Evolutionary conservation across 257 asterid species (phyloP), one percentile per base, ranked within the genome.

Genomic region (Parsonsia alboflavescens): DNA sequence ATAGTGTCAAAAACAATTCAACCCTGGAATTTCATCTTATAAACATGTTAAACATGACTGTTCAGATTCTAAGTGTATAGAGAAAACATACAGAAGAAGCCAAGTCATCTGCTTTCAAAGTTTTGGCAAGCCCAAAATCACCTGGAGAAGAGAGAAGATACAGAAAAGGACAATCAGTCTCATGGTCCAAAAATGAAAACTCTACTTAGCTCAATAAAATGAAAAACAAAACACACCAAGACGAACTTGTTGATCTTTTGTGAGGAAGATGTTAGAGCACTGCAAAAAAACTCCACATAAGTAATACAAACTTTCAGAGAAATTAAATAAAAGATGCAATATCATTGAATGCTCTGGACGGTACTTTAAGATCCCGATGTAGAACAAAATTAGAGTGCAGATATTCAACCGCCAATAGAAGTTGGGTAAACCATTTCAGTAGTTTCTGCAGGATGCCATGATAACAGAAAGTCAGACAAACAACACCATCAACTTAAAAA

Each of bases 241-340:
- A 73, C 97, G 98, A 76, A 95, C 85, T 52, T 91, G 92, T 76
- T 91, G 96, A 78, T 95, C 98, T 83, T 91, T 92, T 67, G 99
- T 91, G 75, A 95, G 96, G 80, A 95, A 95, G 75, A 95, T 95
- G 85, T 95, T 95, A 75, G 99, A 95, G 85, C 99, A 95, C 99
- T 95, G 91, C 76, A 80, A 72, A 68, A 84, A 80, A 73, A 58
- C 68, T 68, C 63, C 4, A 56, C 24, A 46, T 84, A 65, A 85
- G 79, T 78, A 53, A 24, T 21, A 54, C 28, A 45, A 81, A 58
- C 61, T 48, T 75, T 64, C 48, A 39, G 59, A 75, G 49, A 44
- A 74, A 67, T 58, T 28, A 72, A n/a, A 74, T 17, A 53, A 76
- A 67, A 64, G 26, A 80, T 21, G 56, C n/a, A 52, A 42, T 72